Evolutionary conservation across 352 stramenopile genomes (phyloP).

Genomic region (Phytophthora meadii): DNA sequence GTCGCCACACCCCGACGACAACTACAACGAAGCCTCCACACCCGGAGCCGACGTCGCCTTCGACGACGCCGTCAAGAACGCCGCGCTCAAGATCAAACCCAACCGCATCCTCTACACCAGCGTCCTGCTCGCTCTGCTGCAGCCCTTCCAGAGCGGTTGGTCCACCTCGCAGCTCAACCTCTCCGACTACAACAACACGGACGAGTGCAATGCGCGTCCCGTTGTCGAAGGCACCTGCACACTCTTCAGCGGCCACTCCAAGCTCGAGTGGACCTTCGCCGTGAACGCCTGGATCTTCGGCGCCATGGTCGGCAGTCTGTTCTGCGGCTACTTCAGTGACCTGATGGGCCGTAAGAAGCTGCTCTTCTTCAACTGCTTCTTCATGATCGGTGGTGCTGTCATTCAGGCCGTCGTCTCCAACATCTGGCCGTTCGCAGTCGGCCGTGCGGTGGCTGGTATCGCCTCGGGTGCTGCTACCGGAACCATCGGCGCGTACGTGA

Average conservation of each 20-base stretch:
- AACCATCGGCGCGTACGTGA: slow-evolving; percentile 19
- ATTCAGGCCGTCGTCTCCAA: slow-evolving; percentile 40
- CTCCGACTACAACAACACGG: slow-evolving; percentile 56
- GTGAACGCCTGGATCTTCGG: slow-evolving; percentile 58
- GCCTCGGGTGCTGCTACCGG: slow-evolving; percentile 15
- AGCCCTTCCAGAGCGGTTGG: slow-evolving; percentile 65
- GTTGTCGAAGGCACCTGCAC: slow-evolving; percentile 49
- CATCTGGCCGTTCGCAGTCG: slow-evolving; percentile 42
- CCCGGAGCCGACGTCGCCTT: slow-evolving; percentile 20
- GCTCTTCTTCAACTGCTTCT: slow-evolving; percentile 33
- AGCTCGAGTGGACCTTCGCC: slow-evolving; percentile 32
- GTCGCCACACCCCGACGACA: slow-evolving; percentile 4
- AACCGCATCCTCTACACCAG: slow-evolving; percentile 55
- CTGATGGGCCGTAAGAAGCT: slow-evolving; percentile 34
- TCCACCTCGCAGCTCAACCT: slow-evolving; percentile 68
- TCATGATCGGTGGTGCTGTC: slow-evolving; percentile 49
- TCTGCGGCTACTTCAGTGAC: slow-evolving; percentile 44
- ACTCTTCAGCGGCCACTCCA: slow-evolving; percentile 45
- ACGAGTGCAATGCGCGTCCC: slow-evolving; percentile 52
- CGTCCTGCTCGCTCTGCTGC: slow-evolving; percentile 42
- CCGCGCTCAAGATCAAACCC: slow-evolving; percentile 35
- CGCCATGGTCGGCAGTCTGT: slow-evolving; percentile 55
- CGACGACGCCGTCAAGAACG: slow-evolving; percentile 26
- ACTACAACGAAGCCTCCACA: slow-evolving; percentile 19
- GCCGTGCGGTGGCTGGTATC: slow-evolving; percentile 25